These are phyloP conservation scores for Diaporthe aspalathi DNA, from an alignment of 2,329 filamentous ascomycete species.

Conservation along the genomic window DNA sequence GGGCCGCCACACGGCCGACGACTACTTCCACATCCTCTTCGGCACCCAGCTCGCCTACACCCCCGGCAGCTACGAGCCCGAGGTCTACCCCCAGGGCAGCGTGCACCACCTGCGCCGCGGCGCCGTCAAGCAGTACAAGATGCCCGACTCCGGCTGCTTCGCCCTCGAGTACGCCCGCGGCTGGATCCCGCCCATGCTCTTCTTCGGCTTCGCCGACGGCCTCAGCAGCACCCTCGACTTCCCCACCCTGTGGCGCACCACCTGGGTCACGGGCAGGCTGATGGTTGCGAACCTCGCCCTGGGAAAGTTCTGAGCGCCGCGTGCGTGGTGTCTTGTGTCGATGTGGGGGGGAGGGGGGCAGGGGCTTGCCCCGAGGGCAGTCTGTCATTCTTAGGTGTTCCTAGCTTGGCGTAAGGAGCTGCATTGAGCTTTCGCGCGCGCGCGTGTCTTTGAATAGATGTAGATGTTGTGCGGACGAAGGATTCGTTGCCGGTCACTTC, in stretches of 20 bases:
- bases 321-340: not conserved
- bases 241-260: slow-evolving; percentile 85
- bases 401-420: not conserved
- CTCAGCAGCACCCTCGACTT: slow-evolving; percentile 86
- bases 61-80: slow-evolving; percentile 73
- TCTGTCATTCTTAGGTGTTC: too few species aligned
- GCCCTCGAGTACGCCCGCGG: slow-evolving; percentile 86
- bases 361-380: too few species aligned
- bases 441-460: not conserved
- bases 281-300: slow-evolving; percentile 79
- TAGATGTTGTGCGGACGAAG: not conserved
- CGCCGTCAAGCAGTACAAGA: slow-evolving; percentile 83
- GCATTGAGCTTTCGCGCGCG: not conserved
- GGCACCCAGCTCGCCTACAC: slow-evolving; percentile 83
- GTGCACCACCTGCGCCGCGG: slow-evolving; percentile 80
- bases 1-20: slow-evolving; percentile 89
- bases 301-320: slow-evolving; percentile 72
- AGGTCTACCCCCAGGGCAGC: slow-evolving; percentile 75
- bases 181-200: slow-evolving; percentile 94
- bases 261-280: slow-evolving; percentile 76
- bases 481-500: not conserved
- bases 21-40: slow-evolving; percentile 92
- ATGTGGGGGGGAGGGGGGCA: too few species aligned
- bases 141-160: slow-evolving; percentile 77
- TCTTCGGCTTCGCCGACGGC: slow-evolving; percentile 87